Base-by-base conservation (phyloP, 2,329 filamentous ascomycete species). In the Colletotrichum musae region DNA sequence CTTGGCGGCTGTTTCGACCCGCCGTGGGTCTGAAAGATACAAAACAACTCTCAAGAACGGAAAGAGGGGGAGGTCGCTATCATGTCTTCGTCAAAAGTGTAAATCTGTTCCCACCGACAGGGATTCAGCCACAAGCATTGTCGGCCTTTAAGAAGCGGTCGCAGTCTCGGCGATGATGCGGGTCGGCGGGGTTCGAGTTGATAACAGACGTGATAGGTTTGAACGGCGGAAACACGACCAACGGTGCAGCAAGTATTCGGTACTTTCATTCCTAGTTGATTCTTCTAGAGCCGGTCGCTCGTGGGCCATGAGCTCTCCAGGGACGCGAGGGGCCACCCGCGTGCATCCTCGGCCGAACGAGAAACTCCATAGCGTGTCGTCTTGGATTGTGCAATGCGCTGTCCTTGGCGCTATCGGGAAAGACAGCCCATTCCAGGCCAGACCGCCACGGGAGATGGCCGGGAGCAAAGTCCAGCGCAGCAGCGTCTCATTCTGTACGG, bases 201-300 rank as follows among this genome's bases (percentile, higher is more conserved):
- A 68, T 48, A 58, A 52, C 59, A 58, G 53, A 53, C 59, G 48
- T 58, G 64, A 45, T 52, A 58, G 48, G 64, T 68, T 64, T 58
- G 52, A 68, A 64, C 45, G 24, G 53, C 52, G 39, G 53, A 52
- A 64, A 68, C 52, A 53, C 64, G 59, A 26, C 53, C 47, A 32
- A 36, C 21, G 16, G 36, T 12, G 6, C 24, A 24, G 41, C 15
- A 67, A 48, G 47, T 68, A 68, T 36, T 47, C 28, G 21, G 26
- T 58, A 53, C 60, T 24, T 59, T 18, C 16, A 32, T 43, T 32
- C 18, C 52, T 41, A 16, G 45, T 26, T 51, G 28, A 24, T 24
- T 24, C 3, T 24, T 24, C 21, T 24, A 4, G 45, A 12, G n/a
- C 15, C 36, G 32, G 13, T 18, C 15, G 41, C 39, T 28, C 47